Conservation (phyloP, 768 basidiomycete species). For the Sarcomyxa edulis region DNA sequence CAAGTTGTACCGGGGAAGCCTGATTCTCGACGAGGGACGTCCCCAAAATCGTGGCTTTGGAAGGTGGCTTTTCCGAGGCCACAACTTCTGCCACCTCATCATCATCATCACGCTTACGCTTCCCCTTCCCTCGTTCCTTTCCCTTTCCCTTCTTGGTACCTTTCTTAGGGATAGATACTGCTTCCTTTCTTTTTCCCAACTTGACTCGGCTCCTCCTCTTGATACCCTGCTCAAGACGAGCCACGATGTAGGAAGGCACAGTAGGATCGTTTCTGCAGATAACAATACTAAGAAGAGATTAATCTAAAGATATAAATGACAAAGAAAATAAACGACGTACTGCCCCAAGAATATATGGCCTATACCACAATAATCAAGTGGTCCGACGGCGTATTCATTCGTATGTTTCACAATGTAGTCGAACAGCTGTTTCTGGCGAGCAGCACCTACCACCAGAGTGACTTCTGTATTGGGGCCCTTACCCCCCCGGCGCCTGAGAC, state of each 20-base stretch:
- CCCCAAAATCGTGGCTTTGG: no score
- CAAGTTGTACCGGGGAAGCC: background rate
- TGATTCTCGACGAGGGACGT: no score
- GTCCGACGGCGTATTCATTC: slow-evolving; percentile 6
- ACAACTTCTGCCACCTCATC: no score
- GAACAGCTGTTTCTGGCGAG: slow-evolving; percentile 1
- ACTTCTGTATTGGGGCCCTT: no score
- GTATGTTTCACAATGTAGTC: slow-evolving; percentile 4
- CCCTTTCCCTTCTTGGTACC: no score
- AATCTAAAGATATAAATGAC: background rate
- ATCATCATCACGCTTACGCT: background rate
- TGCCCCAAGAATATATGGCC: slow-evolving; percentile 2
- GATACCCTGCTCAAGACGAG: slow-evolving; percentile 1
- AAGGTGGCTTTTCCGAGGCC: no score
- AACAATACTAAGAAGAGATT: background rate
- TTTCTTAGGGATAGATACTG: background rate
- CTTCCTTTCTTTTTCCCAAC: slow-evolving; percentile 1
- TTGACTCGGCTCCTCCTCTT: background rate
- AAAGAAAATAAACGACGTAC: background rate
- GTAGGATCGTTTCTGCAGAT: slow-evolving; percentile 1
- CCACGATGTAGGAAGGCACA: background rate
- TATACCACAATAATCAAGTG: slow-evolving; percentile 7
- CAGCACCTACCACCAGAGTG: background rate
- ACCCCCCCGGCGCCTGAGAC: no score
- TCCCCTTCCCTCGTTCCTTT: no score